phyloP scores from a whole-genome alignment of 2,329 filamentous ascomycete genomes.

The Cladosporium sp. region DNA sequence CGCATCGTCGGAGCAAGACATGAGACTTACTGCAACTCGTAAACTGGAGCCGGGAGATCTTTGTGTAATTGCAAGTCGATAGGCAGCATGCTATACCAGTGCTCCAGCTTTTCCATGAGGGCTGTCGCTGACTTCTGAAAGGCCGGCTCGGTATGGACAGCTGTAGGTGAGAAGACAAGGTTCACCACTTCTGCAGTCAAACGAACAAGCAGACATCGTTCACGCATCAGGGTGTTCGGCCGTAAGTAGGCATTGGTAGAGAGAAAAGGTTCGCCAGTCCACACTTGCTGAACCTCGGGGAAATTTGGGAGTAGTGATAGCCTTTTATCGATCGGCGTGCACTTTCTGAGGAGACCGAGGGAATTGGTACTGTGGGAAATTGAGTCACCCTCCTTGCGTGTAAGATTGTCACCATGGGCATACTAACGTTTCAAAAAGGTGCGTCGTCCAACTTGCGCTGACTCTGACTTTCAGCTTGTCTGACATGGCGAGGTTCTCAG shows the following conservation, averaged over 20 bases:
- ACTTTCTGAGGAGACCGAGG: background rate
- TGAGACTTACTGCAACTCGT: background rate
- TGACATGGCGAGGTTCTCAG: background rate
- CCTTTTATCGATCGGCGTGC: background rate
- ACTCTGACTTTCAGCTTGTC: background rate
- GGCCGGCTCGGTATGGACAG: background rate
- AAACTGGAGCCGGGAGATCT: background rate
- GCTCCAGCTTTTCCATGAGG: background rate
- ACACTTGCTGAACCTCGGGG: background rate
- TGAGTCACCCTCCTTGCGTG: background rate
- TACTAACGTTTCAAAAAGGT: slow-evolving; percentile 5
- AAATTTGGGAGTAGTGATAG: background rate
- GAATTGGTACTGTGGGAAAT: background rate
- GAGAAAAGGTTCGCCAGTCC: slow-evolving; percentile 14
- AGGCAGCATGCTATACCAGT: background rate
- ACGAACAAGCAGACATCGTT: background rate
- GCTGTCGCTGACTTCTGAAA: background rate
- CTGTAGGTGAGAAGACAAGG: background rate
- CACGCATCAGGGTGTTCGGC: background rate
- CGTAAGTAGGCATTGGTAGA: background rate
- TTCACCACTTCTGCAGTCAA: background rate
- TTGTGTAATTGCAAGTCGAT: background rate
- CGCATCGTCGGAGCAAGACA: background rate
- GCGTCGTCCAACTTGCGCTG: background rate
- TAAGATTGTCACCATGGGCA: background rate